Percentiles rank a stretch among this genome's conserved stretches.
Conservation (phyloP, 2,329 filamentous ascomycete genomes). For the Ceratocystis colombiana region DNA sequence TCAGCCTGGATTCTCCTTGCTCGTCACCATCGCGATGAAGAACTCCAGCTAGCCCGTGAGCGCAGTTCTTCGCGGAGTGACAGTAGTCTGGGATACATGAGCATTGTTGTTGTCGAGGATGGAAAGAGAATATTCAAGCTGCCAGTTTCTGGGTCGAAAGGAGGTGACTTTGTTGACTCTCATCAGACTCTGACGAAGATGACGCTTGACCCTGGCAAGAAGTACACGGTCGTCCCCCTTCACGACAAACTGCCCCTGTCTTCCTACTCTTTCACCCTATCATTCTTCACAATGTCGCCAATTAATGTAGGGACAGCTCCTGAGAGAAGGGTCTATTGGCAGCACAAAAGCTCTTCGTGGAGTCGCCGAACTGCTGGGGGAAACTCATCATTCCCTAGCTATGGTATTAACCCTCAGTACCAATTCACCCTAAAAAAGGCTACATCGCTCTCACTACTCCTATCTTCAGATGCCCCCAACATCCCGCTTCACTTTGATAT, state of each 20-base stretch:
- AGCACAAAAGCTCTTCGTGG: slow-evolving; percentile 59
- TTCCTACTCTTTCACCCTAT: slow-evolving; percentile 76
- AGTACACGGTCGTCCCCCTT: slow-evolving; percentile 57
- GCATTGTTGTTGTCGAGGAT: slow-evolving; percentile 66
- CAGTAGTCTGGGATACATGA: slow-evolving; percentile 66
- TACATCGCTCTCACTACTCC: slow-evolving; percentile 59
- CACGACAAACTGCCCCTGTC: slow-evolving; percentile 66
- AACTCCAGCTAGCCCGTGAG: slow-evolving; percentile 41
- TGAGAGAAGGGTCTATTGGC: slow-evolving; percentile 48
- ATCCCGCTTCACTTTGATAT: slow-evolving; percentile 76
- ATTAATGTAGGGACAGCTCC: slow-evolving; percentile 53
- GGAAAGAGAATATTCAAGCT: slow-evolving; percentile 65
- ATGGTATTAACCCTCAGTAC: slow-evolving; percentile 83
- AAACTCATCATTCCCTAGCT: slow-evolving; percentile 64
- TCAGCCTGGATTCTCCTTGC: slow-evolving; percentile 75
- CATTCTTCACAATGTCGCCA: slow-evolving; percentile 60
- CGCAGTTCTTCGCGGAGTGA: slow-evolving; percentile 13
- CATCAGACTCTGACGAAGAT: slow-evolving; percentile 80
- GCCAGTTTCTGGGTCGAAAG: slow-evolving; percentile 57
- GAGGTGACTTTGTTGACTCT: slow-evolving; percentile 80
- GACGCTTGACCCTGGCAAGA: slow-evolving; percentile 33
- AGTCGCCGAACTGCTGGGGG: slow-evolving; percentile 71
- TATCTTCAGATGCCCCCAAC: slow-evolving; percentile 57
- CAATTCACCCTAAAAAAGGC: slow-evolving; percentile 47
- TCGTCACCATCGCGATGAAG: slow-evolving; percentile 68